Percentiles rank a stretch among this genome's conserved stretches.
phyloP scores from a whole-genome alignment of 768 basidiomycete species.

The Mycena venus region DNA sequence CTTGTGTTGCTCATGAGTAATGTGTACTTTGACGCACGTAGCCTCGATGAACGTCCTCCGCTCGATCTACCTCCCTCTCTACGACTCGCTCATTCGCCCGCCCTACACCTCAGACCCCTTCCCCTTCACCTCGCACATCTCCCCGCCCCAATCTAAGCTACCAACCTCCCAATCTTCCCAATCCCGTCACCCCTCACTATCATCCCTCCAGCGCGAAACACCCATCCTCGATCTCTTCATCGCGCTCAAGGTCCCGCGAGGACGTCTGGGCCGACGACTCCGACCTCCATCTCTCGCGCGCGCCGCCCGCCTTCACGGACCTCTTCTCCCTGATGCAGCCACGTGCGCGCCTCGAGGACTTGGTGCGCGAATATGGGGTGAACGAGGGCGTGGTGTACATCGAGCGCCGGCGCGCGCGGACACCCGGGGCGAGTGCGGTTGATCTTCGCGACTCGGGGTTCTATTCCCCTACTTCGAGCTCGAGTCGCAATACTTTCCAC shows the following conservation, averaged over 20 bases:
- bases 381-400: constrained; percentile 55
- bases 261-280: constrained; percentile 83
- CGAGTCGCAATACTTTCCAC: too few relatives aligned
- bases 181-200: constrained; percentile 37
- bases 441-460: too few relatives aligned
- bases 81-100: constrained; percentile 71
- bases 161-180: background rate
- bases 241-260: constrained; percentile 79
- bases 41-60: constrained; percentile 88
- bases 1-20: background rate
- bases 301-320: constrained; percentile 74
- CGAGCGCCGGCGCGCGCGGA: constrained; percentile 25
- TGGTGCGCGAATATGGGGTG: constrained; percentile 64
- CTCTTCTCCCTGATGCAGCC: constrained; percentile 82
- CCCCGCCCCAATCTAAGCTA: background rate
- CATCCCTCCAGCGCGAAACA: constrained; percentile 78
- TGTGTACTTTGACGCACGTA: constrained; percentile 41
- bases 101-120: constrained; percentile 88
- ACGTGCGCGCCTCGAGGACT: constrained; percentile 82
- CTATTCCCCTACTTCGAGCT: too few relatives aligned
- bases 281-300: constrained; percentile 77
- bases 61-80: constrained; percentile 78
- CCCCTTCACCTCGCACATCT: constrained; percentile 55
- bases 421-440: constrained; percentile 19
- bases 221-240: constrained; percentile 83